phyloP scores from a whole-genome alignment of 257 asterid genomes.

The Solanum commersonii region DNA sequence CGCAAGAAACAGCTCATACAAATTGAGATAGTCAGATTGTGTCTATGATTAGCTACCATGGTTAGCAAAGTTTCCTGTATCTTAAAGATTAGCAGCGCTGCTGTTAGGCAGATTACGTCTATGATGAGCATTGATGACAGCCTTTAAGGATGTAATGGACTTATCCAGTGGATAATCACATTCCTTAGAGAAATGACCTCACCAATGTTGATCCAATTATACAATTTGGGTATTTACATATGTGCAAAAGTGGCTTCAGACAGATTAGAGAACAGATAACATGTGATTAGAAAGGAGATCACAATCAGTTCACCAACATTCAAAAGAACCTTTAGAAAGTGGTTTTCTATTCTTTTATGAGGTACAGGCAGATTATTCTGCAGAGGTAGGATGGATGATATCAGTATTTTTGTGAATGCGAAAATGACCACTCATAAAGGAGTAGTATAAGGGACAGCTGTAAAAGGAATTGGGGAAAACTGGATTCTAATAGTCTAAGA shows the following conservation, averaged over 20 bases:
- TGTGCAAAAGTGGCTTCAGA: not conserved
- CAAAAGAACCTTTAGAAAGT: not conserved
- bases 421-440: not conserved
- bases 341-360: not conserved
- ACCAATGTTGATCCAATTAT: not conserved
- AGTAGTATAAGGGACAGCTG: not conserved
- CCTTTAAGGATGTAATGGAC: not conserved
- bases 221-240: not conserved
- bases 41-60: not conserved
- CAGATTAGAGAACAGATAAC: not conserved
- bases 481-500: not conserved
- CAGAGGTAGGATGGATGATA: not conserved
- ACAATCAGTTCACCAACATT: not conserved
- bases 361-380: not conserved
- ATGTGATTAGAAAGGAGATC: not conserved
- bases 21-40: not conserved
- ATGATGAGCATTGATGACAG: not conserved
- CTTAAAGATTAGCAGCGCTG: not conserved
- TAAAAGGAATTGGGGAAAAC: not conserved
- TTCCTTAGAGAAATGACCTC: not conserved
- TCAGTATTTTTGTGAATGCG: not conserved
- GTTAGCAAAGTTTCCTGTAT: not conserved
- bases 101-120: not conserved
- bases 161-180: not conserved
- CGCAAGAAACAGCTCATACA: not conserved